phyloP scores from a whole-genome alignment of 2,329 filamentous ascomycete genomes.

The Curvularia sp. region DNA sequence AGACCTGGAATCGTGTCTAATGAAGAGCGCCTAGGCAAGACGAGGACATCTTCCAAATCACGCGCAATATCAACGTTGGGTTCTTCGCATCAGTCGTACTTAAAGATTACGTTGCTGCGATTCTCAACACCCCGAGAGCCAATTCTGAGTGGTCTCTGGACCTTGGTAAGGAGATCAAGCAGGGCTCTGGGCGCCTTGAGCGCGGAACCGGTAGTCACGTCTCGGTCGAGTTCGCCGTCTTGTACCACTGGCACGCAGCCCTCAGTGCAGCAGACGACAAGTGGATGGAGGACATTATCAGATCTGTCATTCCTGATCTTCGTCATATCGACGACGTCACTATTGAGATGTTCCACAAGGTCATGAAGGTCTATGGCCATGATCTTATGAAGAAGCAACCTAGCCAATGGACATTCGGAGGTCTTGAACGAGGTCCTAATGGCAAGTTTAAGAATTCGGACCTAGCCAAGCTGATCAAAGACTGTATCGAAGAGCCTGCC shows the following conservation, averaged over 20 bases:
- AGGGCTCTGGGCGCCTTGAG: conserved; percentile 64
- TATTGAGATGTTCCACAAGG: conserved; percentile 50
- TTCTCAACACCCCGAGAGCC: conserved; percentile 72
- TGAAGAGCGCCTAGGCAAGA: conserved; percentile 35
- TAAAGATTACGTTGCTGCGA: conserved; percentile 79
- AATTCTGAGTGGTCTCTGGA: conserved; percentile 83
- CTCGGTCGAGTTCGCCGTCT: conserved; percentile 85
- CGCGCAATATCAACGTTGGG: conserved; percentile 60
- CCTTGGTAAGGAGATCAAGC: conserved; percentile 67
- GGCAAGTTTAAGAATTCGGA: conserved; percentile 78
- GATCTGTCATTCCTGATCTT: conserved; percentile 38
- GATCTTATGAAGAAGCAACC: conserved; percentile 71
- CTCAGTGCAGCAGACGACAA: conserved; percentile 76
- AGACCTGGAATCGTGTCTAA: neutral
- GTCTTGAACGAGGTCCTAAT: conserved; percentile 68
- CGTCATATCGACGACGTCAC: conserved; percentile 37
- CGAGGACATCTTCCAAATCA: conserved; percentile 61
- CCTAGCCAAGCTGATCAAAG: conserved; percentile 71
- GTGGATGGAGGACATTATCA: conserved; percentile 71
- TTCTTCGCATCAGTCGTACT: conserved; percentile 70
- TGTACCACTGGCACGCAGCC: conserved; percentile 85
- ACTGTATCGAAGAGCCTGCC: conserved; percentile 73
- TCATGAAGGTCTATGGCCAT: conserved; percentile 48
- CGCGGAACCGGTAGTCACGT: conserved; percentile 80
- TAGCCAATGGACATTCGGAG: conserved; percentile 70